A percentile compares a stretch with the other conserved stretches of the same genome.
Conservation (phyloP, 306 rosid species). For the Senna siamea region DNA sequence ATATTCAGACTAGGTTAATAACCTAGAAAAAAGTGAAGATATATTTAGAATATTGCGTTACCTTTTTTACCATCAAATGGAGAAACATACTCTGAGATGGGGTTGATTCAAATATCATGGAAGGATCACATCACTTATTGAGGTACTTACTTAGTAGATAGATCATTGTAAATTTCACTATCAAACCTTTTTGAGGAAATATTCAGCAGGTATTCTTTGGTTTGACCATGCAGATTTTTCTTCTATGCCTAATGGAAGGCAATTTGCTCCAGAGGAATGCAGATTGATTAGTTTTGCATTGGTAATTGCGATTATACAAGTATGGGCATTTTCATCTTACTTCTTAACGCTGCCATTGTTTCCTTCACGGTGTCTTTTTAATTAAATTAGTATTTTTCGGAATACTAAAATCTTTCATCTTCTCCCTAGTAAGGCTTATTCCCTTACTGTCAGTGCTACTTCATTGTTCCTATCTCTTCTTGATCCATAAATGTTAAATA, state of each 20-base stretch:
- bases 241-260: conserved; percentile 46
- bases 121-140: conserved; percentile 41
- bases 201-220: conserved; percentile 38
- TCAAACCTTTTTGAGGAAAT: conserved; percentile 32
- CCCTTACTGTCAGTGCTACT: neutral
- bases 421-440: conserved; percentile 26
- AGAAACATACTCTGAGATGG: conserved; percentile 30
- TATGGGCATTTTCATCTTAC: conserved; percentile 32
- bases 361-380: conserved; percentile 8
- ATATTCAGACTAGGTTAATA: conserved; percentile 33
- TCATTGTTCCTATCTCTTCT: neutral
- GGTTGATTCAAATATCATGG: conserved; percentile 44
- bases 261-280: conserved; percentile 39
- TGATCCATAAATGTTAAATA: conserved; percentile 3
- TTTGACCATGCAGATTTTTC: conserved; percentile 59
- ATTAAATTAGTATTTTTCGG: conserved; percentile 19
- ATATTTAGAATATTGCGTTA: conserved; percentile 33
- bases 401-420: conserved; percentile 13
- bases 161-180: conserved; percentile 23
- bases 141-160: conserved; percentile 49
- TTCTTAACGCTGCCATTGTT: conserved; percentile 34
- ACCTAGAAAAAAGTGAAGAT: conserved; percentile 30
- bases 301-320: conserved; percentile 32
- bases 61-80: conserved; percentile 32
- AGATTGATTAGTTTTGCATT: conserved; percentile 35